Evolutionary conservation across 2,329 filamentous ascomycete species (phyloP).

Genomic region (Alternaria viburni): DNA sequence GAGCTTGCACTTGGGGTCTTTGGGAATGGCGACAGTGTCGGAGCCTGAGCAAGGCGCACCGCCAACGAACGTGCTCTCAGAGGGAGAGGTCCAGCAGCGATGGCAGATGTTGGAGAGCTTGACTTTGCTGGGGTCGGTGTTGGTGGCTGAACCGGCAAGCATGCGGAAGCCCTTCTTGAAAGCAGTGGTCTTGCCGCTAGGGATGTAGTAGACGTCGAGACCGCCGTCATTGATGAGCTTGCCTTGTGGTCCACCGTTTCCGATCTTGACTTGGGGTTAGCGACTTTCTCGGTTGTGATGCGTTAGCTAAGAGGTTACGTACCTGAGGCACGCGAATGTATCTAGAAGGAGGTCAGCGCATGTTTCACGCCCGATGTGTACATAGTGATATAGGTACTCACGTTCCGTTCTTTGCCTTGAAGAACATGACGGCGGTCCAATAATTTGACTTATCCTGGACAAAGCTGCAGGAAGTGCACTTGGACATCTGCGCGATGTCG

Average conservation of each 20-base stretch:
- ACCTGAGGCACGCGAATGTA: slow-evolving; percentile 41
- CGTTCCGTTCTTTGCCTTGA: slow-evolving; percentile 41
- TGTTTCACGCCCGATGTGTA: neutral
- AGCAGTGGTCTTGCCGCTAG: slow-evolving; percentile 41
- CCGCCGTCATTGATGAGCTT: slow-evolving; percentile 45
- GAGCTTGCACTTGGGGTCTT: slow-evolving; percentile 57
- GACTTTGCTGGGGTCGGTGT: slow-evolving; percentile 41
- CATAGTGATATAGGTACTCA: neutral
- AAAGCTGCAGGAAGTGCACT: slow-evolving; percentile 43
- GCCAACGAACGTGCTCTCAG: slow-evolving; percentile 57
- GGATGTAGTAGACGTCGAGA: slow-evolving; percentile 46
- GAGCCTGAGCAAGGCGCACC: slow-evolving; percentile 58
- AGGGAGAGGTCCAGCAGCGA: slow-evolving; percentile 51
- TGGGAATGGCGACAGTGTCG: slow-evolving; percentile 60
- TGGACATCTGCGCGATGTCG: slow-evolving; percentile 33
- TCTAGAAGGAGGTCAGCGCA: neutral
- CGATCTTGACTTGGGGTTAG: slow-evolving; percentile 16
- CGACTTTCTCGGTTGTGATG: neutral
- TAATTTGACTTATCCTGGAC: slow-evolving; percentile 44
- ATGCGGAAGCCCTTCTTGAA: slow-evolving; percentile 48
- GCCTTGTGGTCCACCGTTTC: slow-evolving; percentile 44
- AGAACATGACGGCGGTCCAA: slow-evolving; percentile 48
- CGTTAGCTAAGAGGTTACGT: neutral
- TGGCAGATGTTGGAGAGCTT: slow-evolving; percentile 40
- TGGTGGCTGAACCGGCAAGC: slow-evolving; percentile 38